Percentiles rank a stretch among this genome's conserved stretches.
These are phyloP conservation scores for Rhypophila decipiens DNA, from an alignment of 495 filamentous ascomycete genomes.

Conservation along the genomic window DNA sequence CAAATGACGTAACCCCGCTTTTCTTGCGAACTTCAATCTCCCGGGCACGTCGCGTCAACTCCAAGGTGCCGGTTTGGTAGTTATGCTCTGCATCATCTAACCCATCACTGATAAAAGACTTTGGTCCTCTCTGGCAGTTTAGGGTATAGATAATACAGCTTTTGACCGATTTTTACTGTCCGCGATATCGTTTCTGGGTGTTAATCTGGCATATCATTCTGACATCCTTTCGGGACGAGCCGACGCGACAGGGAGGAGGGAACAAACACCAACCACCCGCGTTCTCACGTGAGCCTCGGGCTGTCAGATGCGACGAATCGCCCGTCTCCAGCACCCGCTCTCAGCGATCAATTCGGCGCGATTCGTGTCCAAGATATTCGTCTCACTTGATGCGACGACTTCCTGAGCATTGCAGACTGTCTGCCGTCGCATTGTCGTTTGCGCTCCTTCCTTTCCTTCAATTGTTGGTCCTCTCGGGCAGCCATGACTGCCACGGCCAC, in stretches of 20 bases:
- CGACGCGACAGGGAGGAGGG: conserved; percentile 2
- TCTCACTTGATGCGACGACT: too few relatives aligned
- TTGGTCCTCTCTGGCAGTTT: neutral
- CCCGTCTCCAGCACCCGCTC: too few relatives aligned
- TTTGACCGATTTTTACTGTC: neutral
- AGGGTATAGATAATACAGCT: neutral
- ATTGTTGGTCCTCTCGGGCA: too few relatives aligned
- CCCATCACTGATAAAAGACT: neutral
- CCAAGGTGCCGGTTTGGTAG: neutral
- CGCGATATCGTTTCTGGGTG: neutral
- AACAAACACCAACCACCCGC: conserved; percentile 8
- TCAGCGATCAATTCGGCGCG: too few relatives aligned
- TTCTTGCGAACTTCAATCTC: neutral
- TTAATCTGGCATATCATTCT: neutral
- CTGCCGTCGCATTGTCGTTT: too few relatives aligned
- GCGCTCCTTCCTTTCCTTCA: too few relatives aligned
- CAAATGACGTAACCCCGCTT: conserved; percentile 12
- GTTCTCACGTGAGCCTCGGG: conserved; percentile 12
- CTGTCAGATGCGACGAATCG: neutral
- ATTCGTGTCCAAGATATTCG: too few relatives aligned
- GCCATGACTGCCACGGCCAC: too few relatives aligned
- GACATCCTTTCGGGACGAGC: neutral
- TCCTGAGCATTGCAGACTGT: too few relatives aligned
- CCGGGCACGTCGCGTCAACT: conserved; percentile 13
- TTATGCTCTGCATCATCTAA: conserved; percentile 1